Base-by-base conservation (phyloP, 257 asterid species). In the Asclepias syriaca region DNA sequence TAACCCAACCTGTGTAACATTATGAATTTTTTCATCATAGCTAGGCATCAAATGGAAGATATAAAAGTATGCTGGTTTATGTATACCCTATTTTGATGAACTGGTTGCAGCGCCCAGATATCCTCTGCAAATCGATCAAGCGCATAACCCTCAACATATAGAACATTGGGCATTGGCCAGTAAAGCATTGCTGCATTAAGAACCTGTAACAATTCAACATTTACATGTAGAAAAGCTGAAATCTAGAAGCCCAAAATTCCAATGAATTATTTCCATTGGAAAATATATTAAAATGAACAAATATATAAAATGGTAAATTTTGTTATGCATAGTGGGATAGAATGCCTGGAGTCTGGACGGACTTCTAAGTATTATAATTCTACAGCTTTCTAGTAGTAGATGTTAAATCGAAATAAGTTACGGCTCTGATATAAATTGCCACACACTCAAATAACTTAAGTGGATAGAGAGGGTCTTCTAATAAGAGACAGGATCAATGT, bases 131-230 rank as follows among this genome's bases (percentile, higher is more conserved):
- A 90, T 79, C 92, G 84, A 82, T 93, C 96, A 57, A 92, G 86
- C 39, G 98, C 98, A 76, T 87, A 93, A 24, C 98, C 98, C 84
- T 93, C 98, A 70, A 93, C 98, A 67, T 93, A 93, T 12, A 89
- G 78, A 6, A 87, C 90, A 82, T 93, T 89, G 0, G 94, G 82
- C 92, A 93, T 87, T 45, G 98, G 96, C 98, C 97, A 93, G 75
- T 90, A 93, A 69, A 93, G 96, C 97, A 89, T 87, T 78, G 97
- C 97, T 75, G 98, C 98, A 93, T 93, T 93, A 77, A 93, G 97
- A 84, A 93, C 98, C 98, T 90, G 96, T 37, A 80, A 79, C 73
- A 73, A 79, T 80, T 76, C 78, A 72, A 76, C 51, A 68, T 61
- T 80, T 74, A 77, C 56, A 80, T 51, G n/a, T 9, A 69, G 43